Base-by-base conservation (phyloP, 2,329 filamentous ascomycete genomes). In the Metarhizium guizhouense region DNA sequence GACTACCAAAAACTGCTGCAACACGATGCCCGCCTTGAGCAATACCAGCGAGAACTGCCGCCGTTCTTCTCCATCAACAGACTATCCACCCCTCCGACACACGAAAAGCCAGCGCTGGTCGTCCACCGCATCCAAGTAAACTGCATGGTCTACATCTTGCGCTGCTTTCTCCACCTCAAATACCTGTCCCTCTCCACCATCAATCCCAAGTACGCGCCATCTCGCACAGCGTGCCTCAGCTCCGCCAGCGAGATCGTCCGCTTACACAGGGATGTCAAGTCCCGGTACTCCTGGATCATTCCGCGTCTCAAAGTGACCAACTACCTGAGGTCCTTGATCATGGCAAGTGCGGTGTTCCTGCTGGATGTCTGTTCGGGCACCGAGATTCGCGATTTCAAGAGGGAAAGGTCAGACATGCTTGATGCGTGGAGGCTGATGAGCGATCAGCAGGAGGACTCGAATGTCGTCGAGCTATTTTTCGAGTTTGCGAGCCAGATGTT, bases 401-500 rank as follows among this genome's bases (percentile, higher is more conserved):
- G 42, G 13, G 47, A 56, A 8, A 38, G 55, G 47, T 47, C 55
- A 4, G 52, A 54, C 2, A 54, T 54, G 52, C 32, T 56, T 3
- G 52, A 54, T 6, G 55, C 52, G 6, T 56, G 55, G 55, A 42
- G 20, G 38, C 16, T 54, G 4, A 13, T 56, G 52, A 36, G 40
- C 20, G 52, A 51, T 13, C 30, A 51, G 51, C 47, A 43, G 30
- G 55, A 54, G 30, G 52, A 34, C 13, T 56, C 55, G 14, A 54
- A 56, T 20, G 30, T 54, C 20, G 29, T 54, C 25, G 52, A 56
- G 6, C 55, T 52, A 47, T 56, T 56, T 25, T 30, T 54, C 47
- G 52, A 51, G 14, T 56, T 56, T 47, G 34, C 55, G 10, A 32
- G 45, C 20, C 52, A 51, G 32, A 56, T 56, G 52, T 25, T 56